Evolutionary conservation across 805 yeast species (phyloP), one percentile per base, ranked within the genome.

Genomic region (Candida ovalis): DNA sequence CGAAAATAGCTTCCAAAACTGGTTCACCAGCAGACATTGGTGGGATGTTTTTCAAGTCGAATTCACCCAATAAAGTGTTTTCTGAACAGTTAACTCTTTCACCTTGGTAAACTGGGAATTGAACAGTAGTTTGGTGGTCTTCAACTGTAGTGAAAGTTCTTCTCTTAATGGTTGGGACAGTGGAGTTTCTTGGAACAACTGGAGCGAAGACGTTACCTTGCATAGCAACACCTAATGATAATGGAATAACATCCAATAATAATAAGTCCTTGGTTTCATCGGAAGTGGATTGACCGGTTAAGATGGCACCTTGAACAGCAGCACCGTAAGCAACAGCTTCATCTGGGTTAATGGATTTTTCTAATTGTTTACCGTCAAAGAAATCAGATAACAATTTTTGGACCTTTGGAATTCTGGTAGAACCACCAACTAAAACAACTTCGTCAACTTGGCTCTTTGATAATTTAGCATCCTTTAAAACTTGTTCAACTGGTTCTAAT

Each of bases 271-370:
- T 89, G 73, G 96, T 90, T 74, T 89, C 96, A 56, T 86, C 94
- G 61, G 87, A 82, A 58, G 89, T 84, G 55, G 88, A 90, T 60
- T 80, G 82, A 78, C 96, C 96, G 62, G 97, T 87, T 75, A 91
- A 82, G 77, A 92, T 88, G 71, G 97, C 97, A 79, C 96, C 98
- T 81, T 91, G 97, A 66, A 91, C 97, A 68, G 98, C 97, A 68
- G 98, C 98, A 85, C 97, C 97, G 81, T 89, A 89, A 68, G 97
- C 97, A 73, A 90, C 97, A 70, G 97, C 97, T 81, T 90, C 97
- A 80, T 90, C 97, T 61, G 97, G 97, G 90, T 90, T 90, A 75
- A 90, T 91, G 60, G 96, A 86, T 80, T 88, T 91, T 78, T 88
- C 94, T 72, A 89, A 87, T 75, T 88, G 91, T 81, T 91, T 91